Base-by-base conservation (phyloP, 148 eudicot species). In the Amaranthus hypochondriacus region DNA sequence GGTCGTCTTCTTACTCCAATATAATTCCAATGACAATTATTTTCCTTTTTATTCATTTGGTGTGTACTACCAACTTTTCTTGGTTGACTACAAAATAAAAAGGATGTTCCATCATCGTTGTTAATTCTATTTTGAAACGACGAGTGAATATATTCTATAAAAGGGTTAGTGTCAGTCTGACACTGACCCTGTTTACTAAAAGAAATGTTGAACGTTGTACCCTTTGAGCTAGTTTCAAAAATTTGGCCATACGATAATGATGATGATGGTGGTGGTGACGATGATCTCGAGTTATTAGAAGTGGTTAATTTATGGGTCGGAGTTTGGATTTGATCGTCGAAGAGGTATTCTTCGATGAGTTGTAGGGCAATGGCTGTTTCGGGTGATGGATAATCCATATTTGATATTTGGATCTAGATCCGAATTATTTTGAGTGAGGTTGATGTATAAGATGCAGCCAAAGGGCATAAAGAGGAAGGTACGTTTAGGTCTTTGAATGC, bases 1-100 rank as follows among this genome's bases (percentile, higher is more conserved):
- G 82, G 85, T 39, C 82, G 47, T 28, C 80, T 70, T 42, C 85
- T 72, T 0, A 83, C 86, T 4, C 86, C 83, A 49, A 69, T 62
- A 15, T 74, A 66, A 21, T 56, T 50, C 64, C n/a, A 47, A 21
- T 28, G 44, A 9, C 46, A 60, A 60, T 60, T 18, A 28, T 18
- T 28, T 60, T 21, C 44, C 39, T 28, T 28, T 28, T 28, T 28
- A 28, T 28, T 60, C 43, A 21, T 42, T 60, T 21, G 21, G 7
- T 60, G 7, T 60, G 8, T 9, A 60, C 9, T n/a, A 8, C 9
- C 63, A 60, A 60, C 63, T 6, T 60, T 60, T 21, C 4, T 42
- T 11, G 63, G 46, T 21, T 60, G 4, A 12, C 14, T 66, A 4
- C 54, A 48, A 6, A 66, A 46, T 15, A 49, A 8, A 13, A 53